phyloP scores from a whole-genome alignment of 805 yeast species.

The Kluyveromyces lactis region DNA sequence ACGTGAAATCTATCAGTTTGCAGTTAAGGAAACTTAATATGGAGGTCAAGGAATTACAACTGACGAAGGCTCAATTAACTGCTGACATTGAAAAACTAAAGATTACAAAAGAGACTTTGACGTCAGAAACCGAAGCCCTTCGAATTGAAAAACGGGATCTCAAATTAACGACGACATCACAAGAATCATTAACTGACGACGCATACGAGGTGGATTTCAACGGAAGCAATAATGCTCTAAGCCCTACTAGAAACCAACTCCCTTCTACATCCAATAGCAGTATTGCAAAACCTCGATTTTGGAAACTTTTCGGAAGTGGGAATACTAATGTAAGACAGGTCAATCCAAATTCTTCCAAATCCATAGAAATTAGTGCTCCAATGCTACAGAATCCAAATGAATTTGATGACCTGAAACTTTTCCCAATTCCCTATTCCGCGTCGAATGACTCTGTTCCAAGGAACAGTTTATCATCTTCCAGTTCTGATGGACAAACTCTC shows the following conservation, averaged over 20 bases:
- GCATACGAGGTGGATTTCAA: not conserved
- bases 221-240: not conserved
- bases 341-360: slow-evolving; percentile 7
- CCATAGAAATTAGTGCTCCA: slow-evolving; percentile 30
- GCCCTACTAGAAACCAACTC: slow-evolving; percentile 11
- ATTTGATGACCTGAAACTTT: slow-evolving; percentile 29
- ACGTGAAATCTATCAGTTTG: slow-evolving; percentile 25
- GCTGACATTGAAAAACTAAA: slow-evolving; percentile 47
- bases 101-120: slow-evolving; percentile 38
- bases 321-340: slow-evolving; percentile 3
- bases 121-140: slow-evolving; percentile 35
- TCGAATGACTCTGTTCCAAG: not conserved
- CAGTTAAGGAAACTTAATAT: slow-evolving; percentile 34
- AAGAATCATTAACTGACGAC: slow-evolving; percentile 13
- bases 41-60: slow-evolving; percentile 35
- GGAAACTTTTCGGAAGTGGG: slow-evolving; percentile 25
- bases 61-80: slow-evolving; percentile 35
- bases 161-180: slow-evolving; percentile 5
- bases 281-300: slow-evolving; percentile 25
- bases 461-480: slow-evolving; percentile 9
- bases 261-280: slow-evolving; percentile 19
- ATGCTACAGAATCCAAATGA: slow-evolving; percentile 31
- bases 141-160: slow-evolving; percentile 10
- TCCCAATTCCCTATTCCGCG: slow-evolving; percentile 16
- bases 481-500: slow-evolving; percentile 16